A percentile compares a stretch with the other conserved stretches of the same genome.
Evolutionary conservation across 768 basidiomycete species (phyloP).

Genomic region (Podaxis sp.): DNA sequence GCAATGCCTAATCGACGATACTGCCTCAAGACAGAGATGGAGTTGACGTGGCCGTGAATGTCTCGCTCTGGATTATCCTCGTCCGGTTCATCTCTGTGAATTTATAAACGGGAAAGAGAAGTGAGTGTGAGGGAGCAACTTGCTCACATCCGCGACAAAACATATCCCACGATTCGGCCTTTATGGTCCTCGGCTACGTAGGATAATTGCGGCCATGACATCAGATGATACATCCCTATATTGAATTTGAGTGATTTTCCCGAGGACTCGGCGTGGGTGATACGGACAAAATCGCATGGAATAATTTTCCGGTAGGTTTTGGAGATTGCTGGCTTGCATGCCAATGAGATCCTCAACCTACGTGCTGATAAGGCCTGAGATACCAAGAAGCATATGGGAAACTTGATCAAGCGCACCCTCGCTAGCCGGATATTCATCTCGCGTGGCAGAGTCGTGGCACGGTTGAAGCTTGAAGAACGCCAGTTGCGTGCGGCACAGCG

Average conservation of each 20-base stretch:
- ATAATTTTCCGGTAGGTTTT: conserved; percentile 93
- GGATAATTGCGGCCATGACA: conserved; percentile 93
- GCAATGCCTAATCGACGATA: conserved; percentile 91
- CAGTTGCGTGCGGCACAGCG: background rate
- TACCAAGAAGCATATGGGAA: conserved; percentile 15
- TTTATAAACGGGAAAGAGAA: background rate
- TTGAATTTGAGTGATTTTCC: background rate
- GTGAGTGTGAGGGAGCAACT: background rate
- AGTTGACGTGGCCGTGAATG: conserved; percentile 91
- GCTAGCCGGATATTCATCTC: conserved; percentile 51
- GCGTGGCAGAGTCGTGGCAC: background rate
- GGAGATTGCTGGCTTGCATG: conserved; percentile 93
- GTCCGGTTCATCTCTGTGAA: conserved; percentile 31
- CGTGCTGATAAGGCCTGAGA: conserved; percentile 20
- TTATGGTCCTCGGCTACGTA: conserved; percentile 91
- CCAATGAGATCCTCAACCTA: conserved; percentile 86
- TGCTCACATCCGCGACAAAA: conserved; percentile 89
- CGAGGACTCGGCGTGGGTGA: background rate
- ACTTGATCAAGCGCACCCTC: conserved; percentile 30
- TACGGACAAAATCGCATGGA: conserved; percentile 73
- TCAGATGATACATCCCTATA: conserved; percentile 81
- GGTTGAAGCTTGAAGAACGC: background rate
- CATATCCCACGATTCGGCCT: conserved; percentile 91
- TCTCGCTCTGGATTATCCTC: conserved; percentile 59
- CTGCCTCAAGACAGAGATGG: conserved; percentile 89